Conservation (phyloP, 305 asterid species). For the Plantago rigida region DNA sequence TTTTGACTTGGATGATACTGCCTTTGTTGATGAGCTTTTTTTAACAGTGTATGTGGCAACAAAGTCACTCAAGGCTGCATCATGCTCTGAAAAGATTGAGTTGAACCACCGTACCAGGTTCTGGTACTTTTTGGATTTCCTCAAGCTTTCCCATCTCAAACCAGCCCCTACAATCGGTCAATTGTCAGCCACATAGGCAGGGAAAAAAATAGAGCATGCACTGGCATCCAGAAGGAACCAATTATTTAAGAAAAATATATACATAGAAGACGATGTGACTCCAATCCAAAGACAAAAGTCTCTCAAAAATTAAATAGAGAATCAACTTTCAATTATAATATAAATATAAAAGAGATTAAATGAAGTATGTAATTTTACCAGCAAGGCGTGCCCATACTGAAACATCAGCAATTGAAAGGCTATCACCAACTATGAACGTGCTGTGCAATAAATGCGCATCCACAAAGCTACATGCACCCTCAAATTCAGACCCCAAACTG, state of each 20-base stretch:
- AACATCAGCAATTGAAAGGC: slow-evolving; percentile 69
- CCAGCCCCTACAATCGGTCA: slow-evolving; percentile 52
- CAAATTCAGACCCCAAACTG: slow-evolving; percentile 74
- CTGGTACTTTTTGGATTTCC: slow-evolving; percentile 78
- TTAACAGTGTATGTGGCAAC: slow-evolving; percentile 42
- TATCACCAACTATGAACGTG: slow-evolving; percentile 59
- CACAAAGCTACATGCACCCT: slow-evolving; percentile 69
- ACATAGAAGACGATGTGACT: background rate
- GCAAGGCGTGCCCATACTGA: slow-evolving; percentile 82
- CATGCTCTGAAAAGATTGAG: slow-evolving; percentile 54
- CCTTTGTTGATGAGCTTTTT: slow-evolving; percentile 49
- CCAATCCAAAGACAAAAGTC: too few species aligned
- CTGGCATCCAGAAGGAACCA: background rate
- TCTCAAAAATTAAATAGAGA: background rate
- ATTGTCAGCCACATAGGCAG: background rate
- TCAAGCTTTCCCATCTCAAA: slow-evolving; percentile 76
- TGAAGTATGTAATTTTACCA: slow-evolving; percentile 33
- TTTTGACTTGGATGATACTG: slow-evolving; percentile 44
- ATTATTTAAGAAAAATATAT: background rate
- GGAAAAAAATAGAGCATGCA: too few species aligned
- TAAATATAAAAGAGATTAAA: slow-evolving; percentile 1
- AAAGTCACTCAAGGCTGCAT: slow-evolving; percentile 45
- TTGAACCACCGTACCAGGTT: slow-evolving; percentile 83
- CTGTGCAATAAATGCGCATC: slow-evolving; percentile 50
- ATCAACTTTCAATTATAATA: background rate